These are phyloP conservation scores for Dioscorea zingiberensis DNA, from an alignment of 106 monocot genomes.

Conservation along the genomic window DNA sequence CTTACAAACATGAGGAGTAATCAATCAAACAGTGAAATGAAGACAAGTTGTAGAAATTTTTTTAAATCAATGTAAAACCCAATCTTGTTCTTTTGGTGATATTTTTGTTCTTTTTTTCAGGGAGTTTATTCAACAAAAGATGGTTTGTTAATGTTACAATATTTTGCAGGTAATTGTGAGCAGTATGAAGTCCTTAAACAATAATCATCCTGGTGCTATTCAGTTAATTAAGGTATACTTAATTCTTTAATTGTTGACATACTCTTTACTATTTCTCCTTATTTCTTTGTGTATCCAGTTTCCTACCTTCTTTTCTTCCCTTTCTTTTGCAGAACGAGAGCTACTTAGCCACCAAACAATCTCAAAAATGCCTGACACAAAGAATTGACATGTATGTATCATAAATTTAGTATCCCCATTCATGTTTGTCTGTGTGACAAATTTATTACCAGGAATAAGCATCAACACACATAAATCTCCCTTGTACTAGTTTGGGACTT, in stretches of 20 bases:
- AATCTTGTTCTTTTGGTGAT: no score
- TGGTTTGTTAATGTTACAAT: background rate
- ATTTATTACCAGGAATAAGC: background rate
- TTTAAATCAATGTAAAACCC: no score
- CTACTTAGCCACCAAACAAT: conserved; percentile 9
- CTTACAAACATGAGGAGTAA: no score
- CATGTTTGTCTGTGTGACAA: background rate
- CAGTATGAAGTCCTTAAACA: conserved; percentile 25
- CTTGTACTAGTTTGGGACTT: no score
- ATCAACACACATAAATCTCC: no score
- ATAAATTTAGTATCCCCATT: background rate
- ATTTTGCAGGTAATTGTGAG: conserved; percentile 33
- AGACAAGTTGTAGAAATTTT: no score
- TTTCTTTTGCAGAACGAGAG: conserved; percentile 31
- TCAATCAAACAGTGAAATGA: no score
- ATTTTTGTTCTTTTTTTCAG: no score
- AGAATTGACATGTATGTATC: conserved; percentile 30
- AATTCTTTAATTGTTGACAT: no score
- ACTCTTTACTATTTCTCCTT: no score
- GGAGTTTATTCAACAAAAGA: no score
- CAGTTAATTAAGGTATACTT: conserved; percentile 29
- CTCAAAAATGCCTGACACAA: conserved; percentile 14
- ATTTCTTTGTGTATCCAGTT: no score
- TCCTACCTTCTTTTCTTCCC: background rate
- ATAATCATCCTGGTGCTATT: conserved; percentile 7